These are phyloP conservation scores for Tylopilus microsporus DNA, from an alignment of 1,284 basidiomycete genomes.

Conservation along the genomic window DNA sequence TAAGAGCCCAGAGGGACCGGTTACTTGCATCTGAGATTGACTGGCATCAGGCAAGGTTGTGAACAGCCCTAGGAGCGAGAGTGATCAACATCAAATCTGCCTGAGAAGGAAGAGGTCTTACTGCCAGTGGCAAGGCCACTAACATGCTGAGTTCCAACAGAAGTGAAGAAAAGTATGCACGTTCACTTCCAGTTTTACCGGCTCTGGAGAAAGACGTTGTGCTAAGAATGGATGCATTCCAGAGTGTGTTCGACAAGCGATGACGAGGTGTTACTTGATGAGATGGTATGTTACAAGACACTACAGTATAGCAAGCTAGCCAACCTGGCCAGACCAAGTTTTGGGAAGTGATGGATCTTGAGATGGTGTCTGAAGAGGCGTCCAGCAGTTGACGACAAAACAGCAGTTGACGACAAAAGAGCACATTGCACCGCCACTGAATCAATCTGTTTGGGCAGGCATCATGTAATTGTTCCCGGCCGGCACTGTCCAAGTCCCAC, in stretches of 20 bases:
- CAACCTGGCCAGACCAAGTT: constrained; percentile 17
- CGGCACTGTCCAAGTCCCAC: too few relatives aligned
- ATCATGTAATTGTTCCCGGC: too few relatives aligned
- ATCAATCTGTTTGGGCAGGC: too few relatives aligned
- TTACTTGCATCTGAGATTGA: constrained; percentile 52
- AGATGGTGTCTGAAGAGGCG: too few relatives aligned
- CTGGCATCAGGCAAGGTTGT: constrained; percentile 80
- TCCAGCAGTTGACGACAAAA: too few relatives aligned
- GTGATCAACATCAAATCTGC: not conserved
- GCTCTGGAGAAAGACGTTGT: constrained; percentile 65
- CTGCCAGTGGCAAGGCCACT: constrained; percentile 74
- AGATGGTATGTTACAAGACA: constrained; percentile 28
- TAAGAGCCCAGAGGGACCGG: constrained; percentile 68
- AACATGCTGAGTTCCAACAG: constrained; percentile 54
- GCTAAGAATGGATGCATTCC: constrained; percentile 57
- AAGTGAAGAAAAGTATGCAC: constrained; percentile 70
- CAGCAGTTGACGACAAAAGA: too few relatives aligned
- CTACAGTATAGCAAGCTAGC: constrained; percentile 30
- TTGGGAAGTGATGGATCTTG: not conserved
- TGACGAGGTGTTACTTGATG: constrained; percentile 18
- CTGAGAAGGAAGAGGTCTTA: constrained; percentile 30
- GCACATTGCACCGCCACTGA: too few relatives aligned
- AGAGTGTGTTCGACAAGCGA: constrained; percentile 42
- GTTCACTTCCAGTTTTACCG: constrained; percentile 59
- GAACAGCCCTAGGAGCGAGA: constrained; percentile 52